Conservation (phyloP, 352 stramenopile genomes). For the Blastocystis sp. region DNA sequence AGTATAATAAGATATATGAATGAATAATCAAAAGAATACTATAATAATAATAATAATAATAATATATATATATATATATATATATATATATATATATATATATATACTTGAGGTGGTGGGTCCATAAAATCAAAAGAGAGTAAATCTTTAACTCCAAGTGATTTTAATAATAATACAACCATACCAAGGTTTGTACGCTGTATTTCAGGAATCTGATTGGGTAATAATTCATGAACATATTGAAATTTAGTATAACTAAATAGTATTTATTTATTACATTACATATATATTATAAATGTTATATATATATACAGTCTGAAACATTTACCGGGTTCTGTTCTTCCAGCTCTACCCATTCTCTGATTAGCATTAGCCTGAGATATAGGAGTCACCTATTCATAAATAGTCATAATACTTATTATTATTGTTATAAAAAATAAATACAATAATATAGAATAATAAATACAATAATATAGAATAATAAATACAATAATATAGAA, state of each 20-base stretch:
- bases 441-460: no score
- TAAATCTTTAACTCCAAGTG: constrained; percentile 70
- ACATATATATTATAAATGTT: no score
- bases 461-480: no score
- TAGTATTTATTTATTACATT: no score
- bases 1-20: not conserved
- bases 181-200: constrained; percentile 89
- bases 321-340: constrained; percentile 56
- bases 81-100: constrained; percentile 47
- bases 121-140: constrained; percentile 98
- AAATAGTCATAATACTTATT: constrained; percentile 39
- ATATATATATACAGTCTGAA: constrained; percentile 53
- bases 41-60: constrained; percentile 4
- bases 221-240: constrained; percentile 82
- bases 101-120: constrained; percentile 72
- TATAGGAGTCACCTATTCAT: constrained; percentile 62
- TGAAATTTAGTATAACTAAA: constrained; percentile 92
- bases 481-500: no score
- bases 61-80: constrained; percentile 34
- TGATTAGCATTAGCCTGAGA: constrained; percentile 91
- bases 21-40: constrained; percentile 3
- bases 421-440: no score
- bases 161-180: constrained; percentile 89
- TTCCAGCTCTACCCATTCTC: constrained; percentile 69
- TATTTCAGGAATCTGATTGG: constrained; percentile 86